Evolutionary conservation across 345 rosid genomes (phyloP).

Genomic region (Garcia nutans): DNA sequence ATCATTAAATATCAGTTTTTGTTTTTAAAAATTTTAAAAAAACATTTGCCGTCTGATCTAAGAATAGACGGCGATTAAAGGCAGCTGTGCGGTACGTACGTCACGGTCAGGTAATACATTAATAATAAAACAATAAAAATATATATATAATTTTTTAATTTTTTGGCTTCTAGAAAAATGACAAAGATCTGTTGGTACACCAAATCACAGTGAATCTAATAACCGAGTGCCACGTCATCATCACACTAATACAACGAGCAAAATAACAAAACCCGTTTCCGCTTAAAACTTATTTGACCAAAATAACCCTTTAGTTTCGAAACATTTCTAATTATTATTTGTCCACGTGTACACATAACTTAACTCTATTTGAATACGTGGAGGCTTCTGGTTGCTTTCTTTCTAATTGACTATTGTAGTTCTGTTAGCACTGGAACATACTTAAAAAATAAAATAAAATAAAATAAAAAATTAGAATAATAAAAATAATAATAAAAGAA

Average conservation of each 20-base stretch:
- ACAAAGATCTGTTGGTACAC: constrained; percentile 23
- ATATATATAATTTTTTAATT: neutral
- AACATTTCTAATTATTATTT: neutral
- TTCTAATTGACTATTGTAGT: neutral
- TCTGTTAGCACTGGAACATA: neutral
- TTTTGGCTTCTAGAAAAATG: constrained; percentile 7
- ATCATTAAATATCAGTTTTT: too few relatives aligned
- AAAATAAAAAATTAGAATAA: neutral
- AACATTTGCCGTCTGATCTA: constrained; percentile 17
- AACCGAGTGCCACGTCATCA: constrained; percentile 6
- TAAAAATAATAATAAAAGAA: neutral
- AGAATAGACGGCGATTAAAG: constrained; percentile 22
- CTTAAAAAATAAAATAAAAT: too few relatives aligned
- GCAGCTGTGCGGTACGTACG: constrained; percentile 19
- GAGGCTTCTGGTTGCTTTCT: neutral
- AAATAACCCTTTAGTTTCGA: too few relatives aligned
- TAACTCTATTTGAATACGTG: neutral
- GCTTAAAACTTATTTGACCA: neutral
- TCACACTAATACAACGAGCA: neutral
- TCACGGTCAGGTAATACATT: constrained; percentile 20
- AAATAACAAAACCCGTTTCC: neutral
- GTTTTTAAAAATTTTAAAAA: neutral
- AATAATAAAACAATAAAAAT: neutral
- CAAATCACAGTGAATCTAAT: constrained; percentile 9
- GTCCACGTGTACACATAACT: neutral